Percentiles rank a stretch among this genome's conserved stretches.
Evolutionary conservation across 345 rosid genomes (phyloP).

Genomic region (Eucalyptus marginata): DNA sequence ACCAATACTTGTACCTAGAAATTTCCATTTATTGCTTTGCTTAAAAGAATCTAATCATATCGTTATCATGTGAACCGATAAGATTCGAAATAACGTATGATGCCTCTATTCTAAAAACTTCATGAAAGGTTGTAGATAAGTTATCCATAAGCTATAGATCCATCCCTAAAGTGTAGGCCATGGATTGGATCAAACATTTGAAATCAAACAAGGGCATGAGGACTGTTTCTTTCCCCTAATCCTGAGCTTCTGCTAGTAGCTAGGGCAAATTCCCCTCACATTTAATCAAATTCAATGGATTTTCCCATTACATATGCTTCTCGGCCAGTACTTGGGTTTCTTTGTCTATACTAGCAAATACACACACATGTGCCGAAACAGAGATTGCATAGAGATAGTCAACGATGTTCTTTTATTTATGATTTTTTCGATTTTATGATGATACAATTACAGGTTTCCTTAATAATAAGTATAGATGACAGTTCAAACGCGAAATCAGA

Average conservation of each 20-base stretch:
- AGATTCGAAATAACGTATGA: fast-evolving
- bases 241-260: neutral
- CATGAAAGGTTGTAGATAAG: neutral
- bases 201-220: neutral
- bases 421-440: neutral
- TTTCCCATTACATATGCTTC: neutral
- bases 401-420: neutral
- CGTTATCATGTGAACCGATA: neutral
- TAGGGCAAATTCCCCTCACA: neutral
- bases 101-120: neutral
- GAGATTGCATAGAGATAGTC: neutral
- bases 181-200: neutral
- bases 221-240: neutral
- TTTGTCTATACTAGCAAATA: neutral
- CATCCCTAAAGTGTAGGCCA: neutral
- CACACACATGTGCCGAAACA: neutral
- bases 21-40: neutral
- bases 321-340: neutral
- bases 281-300: neutral
- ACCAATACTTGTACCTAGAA: neutral
- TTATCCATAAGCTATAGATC: neutral
- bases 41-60: neutral
- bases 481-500: neutral
- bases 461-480: neutral
- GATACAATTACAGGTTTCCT: neutral